These are phyloP conservation scores for Thymus mandschuricus DNA, from an alignment of 257 asterid species.

Conservation along the genomic window DNA sequence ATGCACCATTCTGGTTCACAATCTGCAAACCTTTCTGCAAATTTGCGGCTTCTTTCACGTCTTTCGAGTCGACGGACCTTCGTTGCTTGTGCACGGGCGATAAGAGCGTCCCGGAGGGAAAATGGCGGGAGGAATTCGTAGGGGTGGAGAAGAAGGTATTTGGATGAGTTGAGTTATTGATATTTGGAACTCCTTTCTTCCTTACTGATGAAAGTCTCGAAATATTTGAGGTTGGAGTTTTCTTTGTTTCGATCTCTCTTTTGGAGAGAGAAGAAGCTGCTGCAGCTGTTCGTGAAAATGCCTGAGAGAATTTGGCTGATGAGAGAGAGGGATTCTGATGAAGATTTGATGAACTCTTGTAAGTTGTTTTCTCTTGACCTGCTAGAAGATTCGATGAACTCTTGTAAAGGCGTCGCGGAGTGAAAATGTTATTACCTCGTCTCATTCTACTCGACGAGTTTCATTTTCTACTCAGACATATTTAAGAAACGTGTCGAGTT, in stretches of 20 bases:
- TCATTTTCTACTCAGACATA: too few relatives aligned
- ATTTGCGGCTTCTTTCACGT: slow-evolving; percentile 28
- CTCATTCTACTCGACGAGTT: too few relatives aligned
- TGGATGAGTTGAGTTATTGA: slow-evolving; percentile 27
- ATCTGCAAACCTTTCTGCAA: slow-evolving; percentile 19
- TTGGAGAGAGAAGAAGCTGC: slow-evolving; percentile 9
- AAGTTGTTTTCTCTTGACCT: slow-evolving; percentile 39
- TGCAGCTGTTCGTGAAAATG: slow-evolving; percentile 13
- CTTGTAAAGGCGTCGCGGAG: too few relatives aligned
- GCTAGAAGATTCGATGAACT: not conserved
- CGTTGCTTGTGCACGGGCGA: slow-evolving; percentile 31
- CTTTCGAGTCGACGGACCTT: slow-evolving; percentile 23
- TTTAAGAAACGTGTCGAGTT: too few relatives aligned
- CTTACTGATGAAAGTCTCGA: slow-evolving; percentile 29
- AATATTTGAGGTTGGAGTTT: slow-evolving; percentile 35
- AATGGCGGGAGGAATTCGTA: not conserved
- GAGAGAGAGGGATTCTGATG: slow-evolving; percentile 15
- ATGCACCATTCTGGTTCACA: slow-evolving; percentile 1
- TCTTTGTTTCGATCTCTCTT: slow-evolving; percentile 33
- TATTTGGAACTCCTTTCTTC: slow-evolving; percentile 28
- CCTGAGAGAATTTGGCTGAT: slow-evolving; percentile 21
- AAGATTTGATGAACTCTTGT: not conserved
- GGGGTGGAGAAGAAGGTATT: slow-evolving; percentile 17
- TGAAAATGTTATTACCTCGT: too few relatives aligned
- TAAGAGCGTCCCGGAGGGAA: slow-evolving; percentile 19